Evolutionary conservation across 352 stramenopile genomes (phyloP).

Genomic region (Phytophthora sansomeana): DNA sequence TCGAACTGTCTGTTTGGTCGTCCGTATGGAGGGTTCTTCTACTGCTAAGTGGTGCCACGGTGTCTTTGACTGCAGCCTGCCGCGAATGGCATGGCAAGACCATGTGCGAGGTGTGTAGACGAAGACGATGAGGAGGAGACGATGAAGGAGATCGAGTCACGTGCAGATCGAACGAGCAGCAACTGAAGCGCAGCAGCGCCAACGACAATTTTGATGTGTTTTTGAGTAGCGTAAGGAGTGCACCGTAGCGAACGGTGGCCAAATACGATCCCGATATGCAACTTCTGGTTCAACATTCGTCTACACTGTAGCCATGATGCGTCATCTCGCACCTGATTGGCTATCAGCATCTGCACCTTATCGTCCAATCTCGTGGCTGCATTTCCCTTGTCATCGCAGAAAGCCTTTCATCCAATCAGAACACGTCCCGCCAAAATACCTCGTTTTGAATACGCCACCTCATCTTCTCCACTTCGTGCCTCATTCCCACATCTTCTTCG

Average conservation of each 20-base stretch:
- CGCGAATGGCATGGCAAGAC: conserved; percentile 22
- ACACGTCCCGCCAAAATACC: conserved; percentile 15
- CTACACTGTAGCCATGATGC: conserved; percentile 18
- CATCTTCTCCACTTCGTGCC: background rate
- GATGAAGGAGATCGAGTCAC: conserved; percentile 1
- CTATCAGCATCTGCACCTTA: background rate
- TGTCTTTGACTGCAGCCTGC: conserved; percentile 19
- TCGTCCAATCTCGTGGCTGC: conserved; percentile 6
- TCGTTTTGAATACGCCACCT: background rate
- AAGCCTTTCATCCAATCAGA: conserved; percentile 23
- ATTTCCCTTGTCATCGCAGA: background rate
- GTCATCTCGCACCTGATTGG: conserved; percentile 6
- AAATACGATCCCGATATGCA: background rate
- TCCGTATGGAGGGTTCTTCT: conserved; percentile 42
- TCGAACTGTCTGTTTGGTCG: conserved; percentile 37
- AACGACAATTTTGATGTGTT: conserved; percentile 15
- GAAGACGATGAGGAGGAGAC: background rate
- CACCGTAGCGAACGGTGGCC: background rate
- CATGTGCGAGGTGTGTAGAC: conserved; percentile 22
- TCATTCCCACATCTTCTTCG: conserved; percentile 30
- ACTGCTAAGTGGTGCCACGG: conserved; percentile 38
- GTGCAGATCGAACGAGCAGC: background rate
- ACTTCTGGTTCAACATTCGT: conserved; percentile 4
- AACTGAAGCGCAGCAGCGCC: conserved; percentile 8
- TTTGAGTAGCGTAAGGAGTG: conserved; percentile 32